phyloP scores from a whole-genome alignment of 2,329 filamentous ascomycete genomes.

The Paramyrothecium roridum region DNA sequence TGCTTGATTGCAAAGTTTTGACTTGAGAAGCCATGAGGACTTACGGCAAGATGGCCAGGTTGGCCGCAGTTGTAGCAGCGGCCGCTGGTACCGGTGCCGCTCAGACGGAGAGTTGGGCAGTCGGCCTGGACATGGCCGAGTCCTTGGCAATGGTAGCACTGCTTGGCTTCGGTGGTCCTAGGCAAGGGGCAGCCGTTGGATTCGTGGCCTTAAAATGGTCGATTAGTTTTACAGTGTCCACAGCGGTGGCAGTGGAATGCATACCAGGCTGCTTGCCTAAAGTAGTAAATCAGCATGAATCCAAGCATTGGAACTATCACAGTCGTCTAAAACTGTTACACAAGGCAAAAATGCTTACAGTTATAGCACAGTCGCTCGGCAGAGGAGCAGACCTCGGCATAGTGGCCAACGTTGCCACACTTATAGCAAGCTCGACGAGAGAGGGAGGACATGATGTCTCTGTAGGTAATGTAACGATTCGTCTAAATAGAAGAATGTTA shows the following conservation, averaged over 20 bases:
- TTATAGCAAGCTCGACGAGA: constrained; percentile 83
- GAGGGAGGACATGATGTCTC: constrained; percentile 67
- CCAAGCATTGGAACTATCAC: no score
- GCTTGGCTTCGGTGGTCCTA: constrained; percentile 96
- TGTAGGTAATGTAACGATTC: not conserved
- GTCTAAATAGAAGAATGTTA: not conserved
- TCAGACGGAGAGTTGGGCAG: constrained; percentile 93
- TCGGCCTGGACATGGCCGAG: constrained; percentile 98
- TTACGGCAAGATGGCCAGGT: constrained; percentile 84
- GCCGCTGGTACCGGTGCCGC: constrained; percentile 74
- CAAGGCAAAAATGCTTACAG: constrained; percentile 57
- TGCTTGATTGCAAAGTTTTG: not conserved
- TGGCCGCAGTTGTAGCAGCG: constrained; percentile 97
- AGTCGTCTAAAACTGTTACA: not conserved
- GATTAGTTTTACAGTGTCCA: constrained; percentile 2
- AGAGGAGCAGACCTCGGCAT: constrained; percentile 90
- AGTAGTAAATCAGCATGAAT: no score
- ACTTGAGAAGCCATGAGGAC: constrained; percentile 24
- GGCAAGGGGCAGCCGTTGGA: constrained; percentile 96
- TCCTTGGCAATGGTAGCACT: constrained; percentile 99
- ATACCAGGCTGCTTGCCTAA: constrained; percentile 76
- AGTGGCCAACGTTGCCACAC: constrained; percentile 79
- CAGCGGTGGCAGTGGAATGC: not conserved
- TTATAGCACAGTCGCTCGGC: constrained; percentile 99
- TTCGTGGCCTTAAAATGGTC: constrained; percentile 65